Base-by-base conservation (phyloP, 768 basidiomycete genomes). In the Hygrophorus pudorinus region DNA sequence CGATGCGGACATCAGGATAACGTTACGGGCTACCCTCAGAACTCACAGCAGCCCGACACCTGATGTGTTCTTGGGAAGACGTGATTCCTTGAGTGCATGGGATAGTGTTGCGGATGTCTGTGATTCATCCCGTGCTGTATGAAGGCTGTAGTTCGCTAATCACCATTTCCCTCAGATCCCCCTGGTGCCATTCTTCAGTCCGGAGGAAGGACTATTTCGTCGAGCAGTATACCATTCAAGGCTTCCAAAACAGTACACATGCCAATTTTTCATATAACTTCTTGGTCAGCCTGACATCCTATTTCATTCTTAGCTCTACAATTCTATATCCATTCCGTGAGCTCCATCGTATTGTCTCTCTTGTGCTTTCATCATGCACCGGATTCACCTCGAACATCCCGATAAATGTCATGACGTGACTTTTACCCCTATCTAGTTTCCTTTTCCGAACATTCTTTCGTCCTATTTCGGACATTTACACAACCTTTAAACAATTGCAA, bases 181-280 rank as follows among this genome's bases (percentile, higher is more conserved):
- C 1, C 69, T 73, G 0, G 68, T 82, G 38, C 72, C 76, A 0
- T 85, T 78, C 59, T 71, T 85, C 35, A 68, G 71, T 0, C 34
- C 53, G 0, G 70, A 72, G 8, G 79, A 86, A 56, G 52, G 73
- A 80, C 51, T 85, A 85, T 53, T 75, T 83, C 47, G 71, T 84
- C 0, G 70, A 81, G 41, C 75, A 79, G 49, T 85, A 75, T 50
- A 53, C 54, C 32, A 61, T 63, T 8, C 78, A 76, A 50, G 76
- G 78, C 0, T 85, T 85, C 52, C 62, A 65, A 41, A 55, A 76
- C 45, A 81, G 85, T 85, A 50, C 17, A 79, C 63, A 10, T n/a
- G 24, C 17, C 8, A 20, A 29, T 9, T 6, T 38, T 14, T 24
- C 5, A n/a, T 18, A 12, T 37, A 14, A 20, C n/a, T n/a, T 24